Percentiles rank a stretch among this genome's conserved stretches.
These are phyloP conservation scores for Nothopassalora personata DNA, from an alignment of 2,329 filamentous ascomycete genomes.

Conservation along the genomic window DNA sequence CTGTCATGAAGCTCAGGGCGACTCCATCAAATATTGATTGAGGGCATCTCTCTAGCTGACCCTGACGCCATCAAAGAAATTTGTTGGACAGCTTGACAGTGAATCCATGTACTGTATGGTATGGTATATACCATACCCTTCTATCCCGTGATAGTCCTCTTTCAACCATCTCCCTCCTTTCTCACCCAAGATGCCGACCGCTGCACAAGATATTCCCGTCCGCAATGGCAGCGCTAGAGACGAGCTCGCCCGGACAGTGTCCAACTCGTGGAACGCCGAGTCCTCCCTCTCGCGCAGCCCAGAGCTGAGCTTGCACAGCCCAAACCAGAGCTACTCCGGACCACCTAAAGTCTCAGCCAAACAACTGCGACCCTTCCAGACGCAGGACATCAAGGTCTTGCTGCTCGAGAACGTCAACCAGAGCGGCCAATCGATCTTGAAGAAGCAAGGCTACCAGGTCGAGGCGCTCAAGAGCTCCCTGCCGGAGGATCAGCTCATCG, in stretches of 20 bases:
- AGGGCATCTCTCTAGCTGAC: no score
- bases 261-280: slow-evolving; percentile 35
- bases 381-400: slow-evolving; percentile 92
- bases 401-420: slow-evolving; percentile 94
- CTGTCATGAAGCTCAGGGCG: no score
- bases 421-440: slow-evolving; percentile 78
- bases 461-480: slow-evolving; percentile 85
- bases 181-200: slow-evolving; percentile 28
- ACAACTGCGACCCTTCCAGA: slow-evolving; percentile 90
- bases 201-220: slow-evolving; percentile 32
- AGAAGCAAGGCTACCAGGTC: slow-evolving; percentile 87
- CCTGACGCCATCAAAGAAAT: no score
- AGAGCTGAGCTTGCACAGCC: slow-evolving; percentile 67
- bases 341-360: slow-evolving; percentile 51
- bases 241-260: slow-evolving; percentile 28
- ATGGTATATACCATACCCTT: no score
- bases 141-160: not conserved
- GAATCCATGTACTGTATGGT: no score
- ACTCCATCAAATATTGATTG: no score
- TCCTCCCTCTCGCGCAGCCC: slow-evolving; percentile 71
- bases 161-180: not conserved
- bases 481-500: slow-evolving; percentile 86
- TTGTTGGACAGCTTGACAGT: no score
- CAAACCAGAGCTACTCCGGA: slow-evolving; percentile 52
- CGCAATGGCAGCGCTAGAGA: slow-evolving; percentile 22